Conservation (phyloP, 768 basidiomycete genomes). For the Thelephora ganbajun region DNA sequence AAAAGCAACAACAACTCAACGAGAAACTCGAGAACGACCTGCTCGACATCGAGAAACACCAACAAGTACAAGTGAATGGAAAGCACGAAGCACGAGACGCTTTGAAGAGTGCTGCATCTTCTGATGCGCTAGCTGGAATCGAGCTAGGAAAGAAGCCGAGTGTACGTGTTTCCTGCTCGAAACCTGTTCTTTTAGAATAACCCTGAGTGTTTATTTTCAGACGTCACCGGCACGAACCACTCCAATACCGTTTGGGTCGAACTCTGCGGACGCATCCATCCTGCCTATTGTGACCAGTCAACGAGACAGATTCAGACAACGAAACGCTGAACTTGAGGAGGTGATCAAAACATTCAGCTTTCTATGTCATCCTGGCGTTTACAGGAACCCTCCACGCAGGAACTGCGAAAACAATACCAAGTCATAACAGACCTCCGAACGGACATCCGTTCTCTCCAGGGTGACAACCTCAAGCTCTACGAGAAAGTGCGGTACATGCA, state of each 20-base stretch:
- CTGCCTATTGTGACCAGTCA: conserved; percentile 98
- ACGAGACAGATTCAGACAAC: conserved; percentile 91
- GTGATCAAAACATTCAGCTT: conserved; percentile 23
- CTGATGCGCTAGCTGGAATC: conserved; percentile 57
- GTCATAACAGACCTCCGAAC: conserved; percentile 85
- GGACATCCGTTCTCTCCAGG: conserved; percentile 84
- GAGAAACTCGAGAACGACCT: conserved; percentile 90
- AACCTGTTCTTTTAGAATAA: conserved; percentile 1
- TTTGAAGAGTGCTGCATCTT: conserved; percentile 13
- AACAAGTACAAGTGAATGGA: conserved; percentile 18
- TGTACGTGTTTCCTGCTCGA: conserved; percentile 17
- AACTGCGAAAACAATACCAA: conserved; percentile 91
- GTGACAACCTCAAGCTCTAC: conserved; percentile 94
- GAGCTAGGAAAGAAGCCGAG: conserved; percentile 48
- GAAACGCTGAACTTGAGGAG: conserved; percentile 95
- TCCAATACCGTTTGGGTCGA: conserved; percentile 49
- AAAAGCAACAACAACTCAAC: conserved; percentile 67
- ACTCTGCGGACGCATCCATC: conserved; percentile 83
- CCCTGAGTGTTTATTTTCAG: conserved; percentile 4
- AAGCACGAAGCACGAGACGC: conserved; percentile 14
- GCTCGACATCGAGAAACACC: conserved; percentile 58
- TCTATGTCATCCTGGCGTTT: background rate
- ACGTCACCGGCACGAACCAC: conserved; percentile 29
- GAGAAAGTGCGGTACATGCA: conserved; percentile 99
- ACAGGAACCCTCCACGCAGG: conserved; percentile 27